Evolutionary conservation across 345 rosid genomes (phyloP).

Genomic region (Abelmoschus esculentus): DNA sequence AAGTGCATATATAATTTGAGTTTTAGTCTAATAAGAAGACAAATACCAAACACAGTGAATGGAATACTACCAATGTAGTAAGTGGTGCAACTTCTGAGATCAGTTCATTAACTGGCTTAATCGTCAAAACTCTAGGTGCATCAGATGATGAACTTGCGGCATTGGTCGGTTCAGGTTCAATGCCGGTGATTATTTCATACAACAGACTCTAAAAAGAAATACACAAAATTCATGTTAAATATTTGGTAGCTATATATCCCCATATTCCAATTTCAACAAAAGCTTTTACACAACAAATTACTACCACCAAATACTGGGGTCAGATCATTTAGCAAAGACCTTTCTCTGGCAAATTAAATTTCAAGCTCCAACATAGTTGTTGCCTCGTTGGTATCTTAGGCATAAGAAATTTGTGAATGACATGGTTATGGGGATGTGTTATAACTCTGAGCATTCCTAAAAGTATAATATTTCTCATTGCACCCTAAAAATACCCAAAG

Average conservation of each 20-base stretch:
- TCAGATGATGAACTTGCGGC: constrained; percentile 84
- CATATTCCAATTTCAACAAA: background rate
- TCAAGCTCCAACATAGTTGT: background rate
- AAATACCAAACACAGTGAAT: constrained; percentile 11
- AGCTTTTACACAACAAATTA: background rate
- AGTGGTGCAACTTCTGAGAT: constrained; percentile 52
- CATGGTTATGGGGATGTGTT: background rate
- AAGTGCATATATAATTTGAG: background rate
- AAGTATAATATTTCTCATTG: background rate
- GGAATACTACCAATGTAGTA: constrained; percentile 27
- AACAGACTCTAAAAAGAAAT: constrained; percentile 49
- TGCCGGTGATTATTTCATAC: constrained; percentile 77
- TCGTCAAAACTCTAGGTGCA: constrained; percentile 43
- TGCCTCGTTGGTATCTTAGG: background rate
- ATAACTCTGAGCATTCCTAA: background rate
- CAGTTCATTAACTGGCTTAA: constrained; percentile 60
- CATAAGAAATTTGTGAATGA: background rate
- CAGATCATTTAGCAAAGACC: background rate
- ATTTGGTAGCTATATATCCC: background rate
- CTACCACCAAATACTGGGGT: background rate
- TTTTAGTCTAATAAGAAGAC: background rate
- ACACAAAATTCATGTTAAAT: background rate
- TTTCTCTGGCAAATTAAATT: constrained; percentile 2
- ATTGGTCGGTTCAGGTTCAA: constrained; percentile 51
- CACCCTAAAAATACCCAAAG: background rate